Percentiles rank a stretch among this genome's conserved stretches.
phyloP scores from a whole-genome alignment of 305 asterid species.

The Fraxinus platypoda region DNA sequence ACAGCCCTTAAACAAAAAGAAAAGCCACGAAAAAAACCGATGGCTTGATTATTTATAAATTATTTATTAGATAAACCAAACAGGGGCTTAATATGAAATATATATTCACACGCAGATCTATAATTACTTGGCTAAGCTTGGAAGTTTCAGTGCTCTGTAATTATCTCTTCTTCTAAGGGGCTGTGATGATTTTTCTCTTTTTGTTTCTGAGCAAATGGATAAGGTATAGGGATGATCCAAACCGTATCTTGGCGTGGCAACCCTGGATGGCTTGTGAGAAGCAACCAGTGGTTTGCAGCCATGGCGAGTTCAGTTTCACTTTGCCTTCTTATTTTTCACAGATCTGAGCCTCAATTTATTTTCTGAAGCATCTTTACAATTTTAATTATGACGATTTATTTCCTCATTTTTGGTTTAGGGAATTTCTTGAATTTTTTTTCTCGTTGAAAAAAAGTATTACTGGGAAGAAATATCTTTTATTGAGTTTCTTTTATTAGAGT shows the following conservation, averaged over 20 bases:
- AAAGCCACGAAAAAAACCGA: not conserved
- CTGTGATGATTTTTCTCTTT: conserved; percentile 28
- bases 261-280: conserved; percentile 33
- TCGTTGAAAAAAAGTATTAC: not conserved
- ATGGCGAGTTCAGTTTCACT: conserved; percentile 31
- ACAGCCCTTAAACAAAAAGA: conserved; percentile 25
- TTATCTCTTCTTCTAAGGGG: conserved; percentile 9
- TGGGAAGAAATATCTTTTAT: not conserved
- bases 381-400: not conserved
- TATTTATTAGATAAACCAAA: not conserved
- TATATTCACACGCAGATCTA: not conserved
- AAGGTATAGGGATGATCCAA: conserved; percentile 12
- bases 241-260: conserved; percentile 39
- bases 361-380: not conserved
- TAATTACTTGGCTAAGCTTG: too few species aligned
- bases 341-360: conserved; percentile 37
- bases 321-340: conserved; percentile 19
- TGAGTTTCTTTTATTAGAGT: too few species aligned
- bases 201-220: conserved; percentile 25
- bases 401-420: not conserved
- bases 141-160: not conserved
- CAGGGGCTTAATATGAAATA: not conserved
- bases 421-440: not conserved
- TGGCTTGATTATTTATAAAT: too few species aligned
- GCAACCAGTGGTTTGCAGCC: conserved; percentile 45